Conservation (phyloP, 352 stramenopile species). For the Phytophthora quininea region DNA sequence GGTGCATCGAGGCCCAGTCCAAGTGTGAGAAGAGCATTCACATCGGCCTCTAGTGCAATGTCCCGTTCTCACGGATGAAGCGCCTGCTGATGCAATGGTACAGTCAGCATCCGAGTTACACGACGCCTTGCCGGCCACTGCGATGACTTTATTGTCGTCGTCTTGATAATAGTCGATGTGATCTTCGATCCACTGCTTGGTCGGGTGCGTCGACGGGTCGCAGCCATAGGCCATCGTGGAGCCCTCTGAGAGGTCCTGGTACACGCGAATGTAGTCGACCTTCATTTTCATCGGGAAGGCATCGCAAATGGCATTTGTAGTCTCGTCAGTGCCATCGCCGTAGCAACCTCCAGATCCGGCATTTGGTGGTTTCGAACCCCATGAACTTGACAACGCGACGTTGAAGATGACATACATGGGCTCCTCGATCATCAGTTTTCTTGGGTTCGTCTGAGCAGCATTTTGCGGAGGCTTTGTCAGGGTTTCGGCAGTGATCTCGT, state of each 20-base stretch:
- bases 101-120: slow-evolving; percentile 50
- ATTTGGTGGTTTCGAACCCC: background rate
- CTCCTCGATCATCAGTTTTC: background rate
- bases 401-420: slow-evolving; percentile 4
- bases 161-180: slow-evolving; percentile 51
- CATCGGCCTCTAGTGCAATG: slow-evolving; percentile 31
- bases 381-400: background rate
- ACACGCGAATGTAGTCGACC: slow-evolving; percentile 30
- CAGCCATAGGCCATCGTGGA: too few species aligned
- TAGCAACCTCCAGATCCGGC: slow-evolving; percentile 18
- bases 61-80: slow-evolving; percentile 28
- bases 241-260: slow-evolving; percentile 15
- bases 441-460: background rate
- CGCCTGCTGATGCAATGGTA: slow-evolving; percentile 27
- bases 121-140: slow-evolving; percentile 41
- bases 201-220: slow-evolving; percentile 37
- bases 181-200: slow-evolving; percentile 56
- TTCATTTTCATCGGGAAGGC: slow-evolving; percentile 68
- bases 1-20: slow-evolving; percentile 51
- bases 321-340: slow-evolving; percentile 31
- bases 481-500: background rate
- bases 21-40: slow-evolving; percentile 30
- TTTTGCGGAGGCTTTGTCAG: background rate
- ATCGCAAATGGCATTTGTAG: slow-evolving; percentile 53
- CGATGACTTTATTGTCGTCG: slow-evolving; percentile 37